Evolutionary conservation across 2,329 filamentous ascomycete genomes (phyloP), one percentile per base, ranked within the genome.

Genomic region (Endothia cerciana): DNA sequence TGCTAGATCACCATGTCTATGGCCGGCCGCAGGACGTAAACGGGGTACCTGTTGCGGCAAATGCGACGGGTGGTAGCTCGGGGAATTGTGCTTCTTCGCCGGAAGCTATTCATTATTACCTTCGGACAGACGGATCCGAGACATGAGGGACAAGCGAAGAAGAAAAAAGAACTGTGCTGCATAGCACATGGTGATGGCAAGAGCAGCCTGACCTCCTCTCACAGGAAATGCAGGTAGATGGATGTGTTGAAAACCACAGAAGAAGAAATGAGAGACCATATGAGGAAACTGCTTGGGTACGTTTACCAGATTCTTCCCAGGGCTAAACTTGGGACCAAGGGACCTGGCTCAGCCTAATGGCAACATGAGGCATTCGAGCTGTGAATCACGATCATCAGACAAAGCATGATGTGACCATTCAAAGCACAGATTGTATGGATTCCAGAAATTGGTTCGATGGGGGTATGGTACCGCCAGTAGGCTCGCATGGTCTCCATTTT

Each of bases 81-180:
- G 83, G 82, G 30, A 87, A 79, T 69, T 90, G 87, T 72, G 87
- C 86, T 6, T 84, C 79, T 72, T 74, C 81, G 0, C 73, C 79
- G 13, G 81, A 81, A 4, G 86, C 85, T 2, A 74, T 89, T 17
- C 78, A 78, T 71, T 89, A 89, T 70, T 83, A 81, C 65, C 78
- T 85, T 76, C 78, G 86, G 60, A 79, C 80, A 0, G 70, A 75
- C 13, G 78, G 80, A 6, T 81, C 77, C 8, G 77, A 77, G 63
- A 60, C 28, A 33, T 69, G 36, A 65, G 22, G 49, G 10, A 15
- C 2, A n/a, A 8, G 6, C 4, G 22, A 7, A 25, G 7, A 1
- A 55, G 51, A 36, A n/a, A n/a, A n/a, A n/a, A n/a, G n/a, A n/a
- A n/a, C n/a, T n/a, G n/a, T n/a, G n/a, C n/a, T n/a, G n/a, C n/a